A percentile compares a stretch with the other conserved stretches of the same genome.
phyloP scores from a whole-genome alignment of 75 land plant species.

The Picea sitchensis region DNA sequence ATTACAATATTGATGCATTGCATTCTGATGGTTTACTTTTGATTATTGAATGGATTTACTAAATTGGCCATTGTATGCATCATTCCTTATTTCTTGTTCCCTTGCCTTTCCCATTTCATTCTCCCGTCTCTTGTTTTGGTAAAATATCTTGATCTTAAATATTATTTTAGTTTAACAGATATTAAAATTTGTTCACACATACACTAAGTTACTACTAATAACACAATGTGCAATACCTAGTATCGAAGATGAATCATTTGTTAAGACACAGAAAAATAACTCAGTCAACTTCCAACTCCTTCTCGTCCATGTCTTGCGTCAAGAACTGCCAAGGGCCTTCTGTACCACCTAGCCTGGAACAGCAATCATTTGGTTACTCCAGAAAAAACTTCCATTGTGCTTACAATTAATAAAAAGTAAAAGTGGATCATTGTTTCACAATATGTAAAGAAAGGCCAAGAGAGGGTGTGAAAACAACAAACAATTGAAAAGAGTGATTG shows the following conservation, averaged over 20 bases:
- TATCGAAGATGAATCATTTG: background rate
- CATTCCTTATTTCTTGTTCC: no score
- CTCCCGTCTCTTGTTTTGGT: no score
- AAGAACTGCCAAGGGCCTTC: conserved; percentile 8
- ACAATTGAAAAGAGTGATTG: background rate
- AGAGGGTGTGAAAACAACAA: background rate
- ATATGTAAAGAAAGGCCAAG: background rate
- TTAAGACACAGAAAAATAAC: background rate
- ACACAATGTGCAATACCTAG: background rate
- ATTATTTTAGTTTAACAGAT: background rate
- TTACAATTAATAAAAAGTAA: background rate
- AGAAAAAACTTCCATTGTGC: background rate
- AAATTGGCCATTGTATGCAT: no score
- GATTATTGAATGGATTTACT: no score
- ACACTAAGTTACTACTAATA: background rate
- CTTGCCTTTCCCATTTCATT: no score
- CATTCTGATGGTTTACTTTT: no score
- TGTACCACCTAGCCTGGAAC: conserved; percentile 5
- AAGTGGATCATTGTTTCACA: background rate
- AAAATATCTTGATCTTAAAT: background rate
- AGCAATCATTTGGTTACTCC: conserved; percentile 5
- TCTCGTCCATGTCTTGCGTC: conserved; percentile 1
- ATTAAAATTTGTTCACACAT: background rate
- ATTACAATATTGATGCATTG: no score
- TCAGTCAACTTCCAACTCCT: conserved; percentile 3